Evolutionary conservation across 192 early-diverging fungal species (phyloP), one percentile per base, ranked within the genome.

Genomic region (Backusella macrospora): DNA sequence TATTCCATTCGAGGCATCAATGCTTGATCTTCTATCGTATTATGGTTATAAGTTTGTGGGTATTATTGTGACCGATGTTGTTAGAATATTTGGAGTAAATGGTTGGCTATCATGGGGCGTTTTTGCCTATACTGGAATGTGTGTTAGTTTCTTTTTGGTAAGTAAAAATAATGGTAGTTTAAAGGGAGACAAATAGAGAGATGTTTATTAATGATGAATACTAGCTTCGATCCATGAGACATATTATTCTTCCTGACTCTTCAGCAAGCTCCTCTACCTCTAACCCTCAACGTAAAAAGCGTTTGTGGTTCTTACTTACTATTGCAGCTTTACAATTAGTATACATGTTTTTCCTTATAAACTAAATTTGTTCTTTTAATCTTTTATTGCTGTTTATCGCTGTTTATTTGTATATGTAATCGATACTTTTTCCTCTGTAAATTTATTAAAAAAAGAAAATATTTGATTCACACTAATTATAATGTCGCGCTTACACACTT

Each of bases 21-120:
- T 96, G 16, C 73, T 97, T 74, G 96, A 99, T 75, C 80, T 97
- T 52, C 75, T 97, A 72, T 90, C 92, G 13, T 98, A 94, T 70
- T 91, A 90, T 75, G 95, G 96, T 6, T 99, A 99, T 85, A 98
- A 97, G 84, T 99, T 96, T 90, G 90, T 99, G 37, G 89, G 92
- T 9, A 85, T 83, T 39, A 93, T 93, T 34, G 65, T 87, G 2
- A 84, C 84, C 5, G 49, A 73, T 76, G 79, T 71, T 71, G 71
- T 74, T 75, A 80, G 83, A 76, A 71, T 88, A 47, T 48, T 88
- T 72, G 78, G 78, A 5, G 86, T 80, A 0, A 82, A 81, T 9
- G 82, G 78, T 63, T 88, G 87, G 85, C 42, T 87, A 49, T 78
- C 90, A n/a, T 95, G 91, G 87, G 73, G 75, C 6, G 78, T 88